A percentile compares a stretch with the other conserved stretches of the same genome.
Evolutionary conservation across 768 basidiomycete genomes (phyloP).

Genomic region (Boletus coccyginus): DNA sequence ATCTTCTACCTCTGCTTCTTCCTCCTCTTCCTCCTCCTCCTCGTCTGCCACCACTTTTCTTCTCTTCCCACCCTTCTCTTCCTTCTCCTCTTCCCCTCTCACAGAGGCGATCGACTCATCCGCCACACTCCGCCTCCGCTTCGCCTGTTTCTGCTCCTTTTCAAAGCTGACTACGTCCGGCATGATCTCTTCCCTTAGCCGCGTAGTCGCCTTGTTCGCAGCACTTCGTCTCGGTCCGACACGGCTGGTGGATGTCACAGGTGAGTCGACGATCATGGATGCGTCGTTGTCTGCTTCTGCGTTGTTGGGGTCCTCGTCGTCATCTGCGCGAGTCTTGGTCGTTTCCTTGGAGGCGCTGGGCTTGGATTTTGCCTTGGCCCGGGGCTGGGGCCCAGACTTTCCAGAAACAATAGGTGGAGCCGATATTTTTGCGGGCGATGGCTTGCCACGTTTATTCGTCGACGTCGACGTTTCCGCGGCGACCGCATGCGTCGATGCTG

Average conservation of each 20-base stretch:
- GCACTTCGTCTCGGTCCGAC: slow-evolving; percentile 45
- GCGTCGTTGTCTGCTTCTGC: background rate
- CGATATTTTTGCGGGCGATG: slow-evolving; percentile 15
- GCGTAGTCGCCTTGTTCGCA: slow-evolving; percentile 47
- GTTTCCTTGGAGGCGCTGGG: background rate
- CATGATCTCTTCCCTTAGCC: slow-evolving; percentile 58
- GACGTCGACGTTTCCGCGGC: slow-evolving; percentile 25
- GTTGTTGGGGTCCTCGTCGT: background rate
- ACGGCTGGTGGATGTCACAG: slow-evolving; percentile 14
- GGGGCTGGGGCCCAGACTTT: slow-evolving; percentile 4
- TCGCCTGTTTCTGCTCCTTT: slow-evolving; percentile 53
- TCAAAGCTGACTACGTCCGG: slow-evolving; percentile 73
- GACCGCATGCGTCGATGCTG: slow-evolving; percentile 18
- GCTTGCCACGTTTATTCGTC: slow-evolving; percentile 15
- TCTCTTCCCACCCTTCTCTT: slow-evolving; percentile 16
- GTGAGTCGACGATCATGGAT: slow-evolving; percentile 11
- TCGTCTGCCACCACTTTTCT: slow-evolving; percentile 17
- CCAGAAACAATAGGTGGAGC: background rate
- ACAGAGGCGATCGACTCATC: slow-evolving; percentile 23
- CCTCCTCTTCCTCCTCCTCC: slow-evolving; percentile 27
- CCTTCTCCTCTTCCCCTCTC: slow-evolving; percentile 16
- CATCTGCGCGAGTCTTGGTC: background rate
- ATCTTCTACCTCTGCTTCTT: slow-evolving; percentile 23
- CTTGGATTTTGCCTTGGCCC: slow-evolving; percentile 1
- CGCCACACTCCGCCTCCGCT: slow-evolving; percentile 32